These are phyloP conservation scores for Fusarium sp. DNA, from an alignment of 2,329 filamentous ascomycete genomes.

Conservation along the genomic window DNA sequence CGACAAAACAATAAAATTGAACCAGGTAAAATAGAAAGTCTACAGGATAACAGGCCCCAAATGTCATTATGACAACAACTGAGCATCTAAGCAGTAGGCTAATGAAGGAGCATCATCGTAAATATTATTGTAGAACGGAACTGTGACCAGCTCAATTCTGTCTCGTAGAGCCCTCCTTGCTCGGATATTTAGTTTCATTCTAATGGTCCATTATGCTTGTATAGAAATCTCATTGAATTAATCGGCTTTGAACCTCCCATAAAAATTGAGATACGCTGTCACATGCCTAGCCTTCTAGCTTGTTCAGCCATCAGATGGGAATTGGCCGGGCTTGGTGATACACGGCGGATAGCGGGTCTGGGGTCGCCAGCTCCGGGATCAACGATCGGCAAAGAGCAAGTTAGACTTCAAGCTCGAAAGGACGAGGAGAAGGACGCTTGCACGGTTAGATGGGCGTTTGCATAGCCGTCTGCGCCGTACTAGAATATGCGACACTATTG, in stretches of 20 bases:
- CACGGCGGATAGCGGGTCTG: slow-evolving; percentile 18
- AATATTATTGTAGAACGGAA: background rate
- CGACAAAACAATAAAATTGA: background rate
- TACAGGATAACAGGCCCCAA: background rate
- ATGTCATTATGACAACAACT: background rate
- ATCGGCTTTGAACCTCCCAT: background rate
- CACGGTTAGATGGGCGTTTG: background rate
- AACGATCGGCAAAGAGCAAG: slow-evolving; percentile 2
- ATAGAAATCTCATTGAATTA: background rate
- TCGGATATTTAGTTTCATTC: background rate
- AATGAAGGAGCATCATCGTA: background rate
- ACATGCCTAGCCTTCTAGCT: slow-evolving; percentile 11
- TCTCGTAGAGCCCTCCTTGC: background rate
- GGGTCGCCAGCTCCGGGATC: slow-evolving; percentile 14
- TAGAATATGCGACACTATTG: background rate
- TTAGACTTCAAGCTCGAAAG: background rate
- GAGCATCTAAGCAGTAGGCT: background rate
- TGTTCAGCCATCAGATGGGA: slow-evolving; percentile 1
- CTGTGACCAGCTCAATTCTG: background rate
- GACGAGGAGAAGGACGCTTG: background rate
- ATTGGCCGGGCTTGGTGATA: slow-evolving; percentile 25
- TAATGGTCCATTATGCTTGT: background rate
- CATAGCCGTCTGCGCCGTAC: background rate
- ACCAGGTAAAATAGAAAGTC: background rate
- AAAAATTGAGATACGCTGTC: background rate